Conservation (phyloP, 768 basidiomycete genomes). For the Termitomyces sp. region DNA sequence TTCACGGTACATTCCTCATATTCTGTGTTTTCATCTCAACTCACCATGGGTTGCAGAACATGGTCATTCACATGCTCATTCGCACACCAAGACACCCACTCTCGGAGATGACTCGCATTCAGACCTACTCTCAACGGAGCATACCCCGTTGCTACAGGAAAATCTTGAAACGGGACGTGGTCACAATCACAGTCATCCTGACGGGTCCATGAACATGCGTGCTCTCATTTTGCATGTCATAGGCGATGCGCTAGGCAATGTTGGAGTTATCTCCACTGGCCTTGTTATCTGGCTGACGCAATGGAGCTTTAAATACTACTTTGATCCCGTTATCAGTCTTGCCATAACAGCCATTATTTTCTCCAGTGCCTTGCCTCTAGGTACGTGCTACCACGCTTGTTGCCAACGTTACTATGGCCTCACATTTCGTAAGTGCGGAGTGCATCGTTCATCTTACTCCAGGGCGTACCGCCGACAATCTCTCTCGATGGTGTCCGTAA, state of each 20-base stretch:
- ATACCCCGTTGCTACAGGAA: slow-evolving; percentile 39
- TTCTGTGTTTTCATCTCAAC: slow-evolving; percentile 18
- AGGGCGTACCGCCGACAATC: slow-evolving; percentile 48
- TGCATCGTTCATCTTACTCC: slow-evolving; percentile 65
- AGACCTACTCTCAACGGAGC: slow-evolving; percentile 28
- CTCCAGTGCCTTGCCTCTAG: slow-evolving; percentile 47
- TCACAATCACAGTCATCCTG: neutral
- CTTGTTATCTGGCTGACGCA: slow-evolving; percentile 88
- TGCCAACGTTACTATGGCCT: slow-evolving; percentile 23
- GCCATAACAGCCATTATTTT: slow-evolving; percentile 84
- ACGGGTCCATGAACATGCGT: slow-evolving; percentile 72
- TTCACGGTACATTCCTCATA: slow-evolving; percentile 76
- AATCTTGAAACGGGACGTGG: slow-evolving; percentile 10
- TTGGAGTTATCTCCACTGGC: slow-evolving; percentile 94
- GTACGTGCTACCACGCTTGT: slow-evolving; percentile 19
- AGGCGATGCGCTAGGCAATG: slow-evolving; percentile 96
- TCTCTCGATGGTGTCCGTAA: slow-evolving; percentile 46
- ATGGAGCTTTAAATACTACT: slow-evolving; percentile 86
- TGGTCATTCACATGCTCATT: slow-evolving; percentile 40
- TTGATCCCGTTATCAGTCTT: slow-evolving; percentile 89
- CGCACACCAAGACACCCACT: slow-evolving; percentile 9
- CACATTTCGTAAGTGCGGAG: slow-evolving; percentile 32
- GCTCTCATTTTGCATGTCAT: slow-evolving; percentile 91
- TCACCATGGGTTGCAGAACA: slow-evolving; percentile 39
- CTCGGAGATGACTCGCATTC: slow-evolving; percentile 4